These are phyloP conservation scores for Ogataea minuta DNA, from an alignment of 805 yeast species.

Conservation along the genomic window DNA sequence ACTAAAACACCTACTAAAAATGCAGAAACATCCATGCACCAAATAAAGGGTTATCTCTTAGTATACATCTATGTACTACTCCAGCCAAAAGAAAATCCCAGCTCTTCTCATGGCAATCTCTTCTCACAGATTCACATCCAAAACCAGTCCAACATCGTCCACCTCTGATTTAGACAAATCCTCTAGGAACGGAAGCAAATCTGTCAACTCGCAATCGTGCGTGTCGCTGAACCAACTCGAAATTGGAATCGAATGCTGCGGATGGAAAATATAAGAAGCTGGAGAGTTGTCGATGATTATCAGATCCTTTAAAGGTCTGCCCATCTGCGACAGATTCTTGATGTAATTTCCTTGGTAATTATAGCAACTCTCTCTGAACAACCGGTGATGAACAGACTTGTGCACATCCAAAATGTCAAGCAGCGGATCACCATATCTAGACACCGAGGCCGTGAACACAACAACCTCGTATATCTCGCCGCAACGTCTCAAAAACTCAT, in stretches of 20 bases:
- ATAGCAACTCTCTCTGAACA: slow-evolving; percentile 92
- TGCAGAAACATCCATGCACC: slow-evolving; percentile 1
- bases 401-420: slow-evolving; percentile 82
- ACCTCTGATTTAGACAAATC: slow-evolving; percentile 74
- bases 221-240: slow-evolving; percentile 98
- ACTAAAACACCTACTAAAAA: not conserved
- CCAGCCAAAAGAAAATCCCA: slow-evolving; percentile 7
- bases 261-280: slow-evolving; percentile 96
- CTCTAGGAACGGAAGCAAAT: slow-evolving; percentile 84
- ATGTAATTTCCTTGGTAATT: slow-evolving; percentile 93
- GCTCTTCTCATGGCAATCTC: slow-evolving; percentile 5
- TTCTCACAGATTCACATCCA: slow-evolving; percentile 60
- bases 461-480: slow-evolving; percentile 92
- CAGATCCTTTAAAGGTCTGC: slow-evolving; percentile 81
- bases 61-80: slow-evolving; percentile 10
- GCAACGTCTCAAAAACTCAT: slow-evolving; percentile 79
- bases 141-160: slow-evolving; percentile 79
- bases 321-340: slow-evolving; percentile 90
- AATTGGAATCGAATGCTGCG: slow-evolving; percentile 95
- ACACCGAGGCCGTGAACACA: slow-evolving; percentile 94
- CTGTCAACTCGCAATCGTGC: slow-evolving; percentile 93
- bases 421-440: slow-evolving; percentile 94
- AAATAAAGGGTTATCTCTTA: not conserved
- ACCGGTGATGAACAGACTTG: slow-evolving; percentile 78
- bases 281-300: slow-evolving; percentile 97